Conservation (phyloP, 169 alveolate genomes). For the Plasmodium relictum region DNA sequence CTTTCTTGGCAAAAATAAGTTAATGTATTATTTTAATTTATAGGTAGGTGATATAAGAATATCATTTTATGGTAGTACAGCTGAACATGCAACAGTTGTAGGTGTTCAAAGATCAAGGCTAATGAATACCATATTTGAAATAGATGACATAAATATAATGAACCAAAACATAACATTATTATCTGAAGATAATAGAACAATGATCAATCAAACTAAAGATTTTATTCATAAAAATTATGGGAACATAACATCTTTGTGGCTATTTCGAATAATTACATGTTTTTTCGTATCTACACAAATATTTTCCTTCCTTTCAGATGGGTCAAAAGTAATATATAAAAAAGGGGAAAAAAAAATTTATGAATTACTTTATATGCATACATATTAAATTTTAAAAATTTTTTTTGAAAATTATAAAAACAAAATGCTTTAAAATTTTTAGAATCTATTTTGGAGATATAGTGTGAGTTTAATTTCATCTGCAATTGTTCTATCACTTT, state of each 20-base stretch:
- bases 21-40: constrained; percentile 1
- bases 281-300: constrained; percentile 26
- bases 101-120: constrained; percentile 58
- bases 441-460: constrained; percentile 56
- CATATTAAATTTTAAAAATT: neutral
- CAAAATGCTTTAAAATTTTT: neutral
- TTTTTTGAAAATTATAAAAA: neutral
- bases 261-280: constrained; percentile 58
- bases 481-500: constrained; percentile 25
- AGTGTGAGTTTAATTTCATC: constrained; percentile 23
- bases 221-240: constrained; percentile 71
- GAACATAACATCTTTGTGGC: constrained; percentile 44
- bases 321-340: constrained; percentile 27
- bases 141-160: constrained; percentile 49
- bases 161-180: constrained; percentile 30
- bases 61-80: constrained; percentile 71
- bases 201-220: constrained; percentile 68
- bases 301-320: constrained; percentile 18
- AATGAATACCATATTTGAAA: constrained; percentile 65
- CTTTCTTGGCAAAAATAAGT: neutral
- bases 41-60: constrained; percentile 72
- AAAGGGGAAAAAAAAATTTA: neutral
- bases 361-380: neutral
- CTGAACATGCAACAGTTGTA: constrained; percentile 72
- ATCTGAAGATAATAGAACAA: constrained; percentile 73